A percentile compares a stretch with the other conserved stretches of the same genome.
These are phyloP conservation scores for Funneliformis caledonium DNA, from an alignment of 371 early-diverging fungal species.

Conservation along the genomic window DNA sequence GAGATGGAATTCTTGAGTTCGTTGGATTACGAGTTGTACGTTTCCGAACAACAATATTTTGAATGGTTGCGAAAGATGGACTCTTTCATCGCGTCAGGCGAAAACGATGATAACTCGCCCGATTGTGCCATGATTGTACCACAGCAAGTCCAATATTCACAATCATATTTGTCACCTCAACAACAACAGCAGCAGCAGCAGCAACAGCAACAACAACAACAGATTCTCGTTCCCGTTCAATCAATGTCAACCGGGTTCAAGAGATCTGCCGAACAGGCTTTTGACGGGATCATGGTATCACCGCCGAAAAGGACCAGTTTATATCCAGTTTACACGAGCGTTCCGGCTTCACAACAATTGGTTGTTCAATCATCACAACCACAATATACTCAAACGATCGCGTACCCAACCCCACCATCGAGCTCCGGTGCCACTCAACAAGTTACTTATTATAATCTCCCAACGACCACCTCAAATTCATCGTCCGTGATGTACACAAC, in stretches of 20 bases:
- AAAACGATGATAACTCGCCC: not conserved
- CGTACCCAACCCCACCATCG: constrained; percentile 2
- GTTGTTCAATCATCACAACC: not conserved
- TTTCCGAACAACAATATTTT: constrained; percentile 61
- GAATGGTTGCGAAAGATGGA: constrained; percentile 47
- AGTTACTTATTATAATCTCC: constrained; percentile 1
- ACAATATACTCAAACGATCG: constrained; percentile 1
- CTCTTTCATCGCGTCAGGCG: not conserved
- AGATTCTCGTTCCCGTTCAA: constrained; percentile 11
- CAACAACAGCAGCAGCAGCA: not conserved
- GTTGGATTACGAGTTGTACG: constrained; percentile 62
- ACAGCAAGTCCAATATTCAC: not conserved
- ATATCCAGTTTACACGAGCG: not conserved
- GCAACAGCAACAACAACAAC: not conserved
- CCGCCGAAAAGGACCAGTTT: constrained; percentile 32
- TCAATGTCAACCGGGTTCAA: constrained; percentile 32
- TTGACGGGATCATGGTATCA: constrained; percentile 31
- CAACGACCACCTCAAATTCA: not conserved
- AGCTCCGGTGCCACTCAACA: not conserved
- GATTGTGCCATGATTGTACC: constrained; percentile 5
- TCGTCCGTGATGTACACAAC: not conserved
- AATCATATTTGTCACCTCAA: not conserved
- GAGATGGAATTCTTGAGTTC: constrained; percentile 72
- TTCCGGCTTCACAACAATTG: not conserved
- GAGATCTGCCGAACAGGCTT: constrained; percentile 36